Percentiles rank a stretch among this genome's conserved stretches.
Evolutionary conservation across 352 stramenopile genomes (phyloP).

Genomic region (Pythium guiyangense): DNA sequence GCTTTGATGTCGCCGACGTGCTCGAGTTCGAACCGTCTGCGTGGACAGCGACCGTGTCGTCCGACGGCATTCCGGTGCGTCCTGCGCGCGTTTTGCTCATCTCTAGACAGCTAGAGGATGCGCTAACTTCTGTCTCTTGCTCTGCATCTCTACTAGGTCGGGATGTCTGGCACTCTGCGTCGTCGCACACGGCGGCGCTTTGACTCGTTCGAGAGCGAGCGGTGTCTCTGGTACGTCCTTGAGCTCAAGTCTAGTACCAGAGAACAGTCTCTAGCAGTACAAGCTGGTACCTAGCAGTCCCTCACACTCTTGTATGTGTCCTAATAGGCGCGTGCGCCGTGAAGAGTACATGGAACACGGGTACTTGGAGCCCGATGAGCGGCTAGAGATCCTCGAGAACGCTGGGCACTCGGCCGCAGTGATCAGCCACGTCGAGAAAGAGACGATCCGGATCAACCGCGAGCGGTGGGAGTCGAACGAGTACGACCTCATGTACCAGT

Average conservation of each 20-base stretch:
- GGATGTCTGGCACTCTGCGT: conserved; percentile 63
- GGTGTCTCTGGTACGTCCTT: conserved; percentile 33
- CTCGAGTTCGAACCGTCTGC: conserved; percentile 81
- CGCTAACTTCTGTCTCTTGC: background rate
- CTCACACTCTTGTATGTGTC: conserved; percentile 1
- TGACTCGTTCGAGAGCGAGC: conserved; percentile 66
- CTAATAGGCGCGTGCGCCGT: conserved; percentile 42
- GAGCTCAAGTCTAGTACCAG: background rate
- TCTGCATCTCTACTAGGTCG: conserved; percentile 29
- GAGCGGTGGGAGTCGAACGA: conserved; percentile 85
- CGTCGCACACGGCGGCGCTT: conserved; percentile 54
- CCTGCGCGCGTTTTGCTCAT: background rate
- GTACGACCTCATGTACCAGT: conserved; percentile 83
- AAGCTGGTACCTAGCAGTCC: background rate
- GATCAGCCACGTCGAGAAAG: conserved; percentile 63
- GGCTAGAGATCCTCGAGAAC: conserved; percentile 67
- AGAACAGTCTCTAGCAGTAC: background rate
- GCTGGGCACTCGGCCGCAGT: conserved; percentile 57
- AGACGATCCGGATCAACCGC: conserved; percentile 69
- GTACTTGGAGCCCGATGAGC: conserved; percentile 75
- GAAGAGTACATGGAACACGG: conserved; percentile 83
- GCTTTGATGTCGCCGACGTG: conserved; percentile 59
- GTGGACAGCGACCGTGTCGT: conserved; percentile 76
- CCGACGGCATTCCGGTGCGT: conserved; percentile 67
- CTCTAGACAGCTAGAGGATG: background rate